Conservation (phyloP, 208 protist species). For the Herpetomonas samuelpessoai region DNA sequence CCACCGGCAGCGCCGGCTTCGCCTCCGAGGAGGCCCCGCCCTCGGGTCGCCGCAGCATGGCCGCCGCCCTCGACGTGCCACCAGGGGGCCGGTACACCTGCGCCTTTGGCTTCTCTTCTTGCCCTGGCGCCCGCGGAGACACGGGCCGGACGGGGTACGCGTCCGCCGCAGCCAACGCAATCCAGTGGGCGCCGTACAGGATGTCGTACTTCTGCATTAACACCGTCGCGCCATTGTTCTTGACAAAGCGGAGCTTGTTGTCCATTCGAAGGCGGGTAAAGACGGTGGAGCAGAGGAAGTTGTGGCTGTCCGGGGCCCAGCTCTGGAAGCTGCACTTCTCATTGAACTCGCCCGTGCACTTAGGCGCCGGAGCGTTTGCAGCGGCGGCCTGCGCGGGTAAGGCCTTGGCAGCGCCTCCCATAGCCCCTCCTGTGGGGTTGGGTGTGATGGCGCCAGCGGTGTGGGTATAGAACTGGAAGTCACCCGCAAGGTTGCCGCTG, state of each 20-base stretch:
- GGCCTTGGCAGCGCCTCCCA: conserved; percentile 2
- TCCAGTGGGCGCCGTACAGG: conserved; percentile 82
- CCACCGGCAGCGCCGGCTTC: conserved; percentile 65
- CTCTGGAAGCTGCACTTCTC: conserved; percentile 84
- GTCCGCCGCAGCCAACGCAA: conserved; percentile 34
- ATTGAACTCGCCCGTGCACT: conserved; percentile 68
- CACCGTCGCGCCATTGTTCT: conserved; percentile 69
- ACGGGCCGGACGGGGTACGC: conserved; percentile 37
- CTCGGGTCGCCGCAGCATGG: conserved; percentile 56
- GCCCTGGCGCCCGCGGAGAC: conserved; percentile 32
- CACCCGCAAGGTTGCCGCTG: conserved; percentile 85
- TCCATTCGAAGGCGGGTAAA: conserved; percentile 84
- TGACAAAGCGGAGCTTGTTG: conserved; percentile 79
- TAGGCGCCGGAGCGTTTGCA: conserved; percentile 12
- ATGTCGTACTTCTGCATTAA: conserved; percentile 67
- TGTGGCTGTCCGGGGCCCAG: conserved; percentile 82
- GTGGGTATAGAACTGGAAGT: conserved; percentile 76
- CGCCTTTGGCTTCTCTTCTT: conserved; percentile 52
- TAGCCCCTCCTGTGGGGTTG: not conserved
- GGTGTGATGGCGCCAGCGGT: not conserved
- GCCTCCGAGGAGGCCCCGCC: conserved; percentile 32
- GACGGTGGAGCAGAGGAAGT: conserved; percentile 75
- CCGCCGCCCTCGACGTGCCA: conserved; percentile 49
- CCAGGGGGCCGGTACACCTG: conserved; percentile 77
- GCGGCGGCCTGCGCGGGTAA: conserved; percentile 5